Base-by-base conservation (phyloP, 2,329 filamentous ascomycete genomes). In the Cladorrhinum sp. region DNA sequence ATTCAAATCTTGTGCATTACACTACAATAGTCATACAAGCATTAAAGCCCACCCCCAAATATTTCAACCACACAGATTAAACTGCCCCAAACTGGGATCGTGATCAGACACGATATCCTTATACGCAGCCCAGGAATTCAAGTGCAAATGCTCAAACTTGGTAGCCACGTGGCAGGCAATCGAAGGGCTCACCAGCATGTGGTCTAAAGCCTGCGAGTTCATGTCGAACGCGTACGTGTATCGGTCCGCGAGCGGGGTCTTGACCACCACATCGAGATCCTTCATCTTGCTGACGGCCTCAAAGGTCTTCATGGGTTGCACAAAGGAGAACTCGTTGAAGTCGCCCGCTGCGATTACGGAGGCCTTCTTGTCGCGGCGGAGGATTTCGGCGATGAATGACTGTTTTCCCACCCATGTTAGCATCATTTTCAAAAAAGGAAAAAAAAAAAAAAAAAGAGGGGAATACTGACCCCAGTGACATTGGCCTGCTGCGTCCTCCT, bases 151-250 rank as follows among this genome's bases (percentile, higher is more conserved):
- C 77, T 90, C 85, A 65, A 85, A 84, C 67, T 77, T 73, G 16
- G 79, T 64, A 14, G 53, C 73, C 36, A 70, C 71, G 3, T 72
- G 69, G 26, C 55, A 20, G 1, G 70, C 75, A 61, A 88, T 68
- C 55, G 77, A 77, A 24, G 80, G 76, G 69, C 84, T 88, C 60
- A 89, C 80, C 66, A 82, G 90, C 74, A 89, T 84, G 75, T 91
- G 88, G 72, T 91, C 88, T 18, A 91, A 77, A 69, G 87, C 81
- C 76, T 91, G 84, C 61, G 82, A 81, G 73, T 89, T 90, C 80
- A 83, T 84, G 65, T 89, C 87, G 64, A 82, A 91, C 1, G 88
- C 74, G 71, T 91, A 91, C 1, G 86, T 89, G 73, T 91, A 91
- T 9, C 88, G 77, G 77, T 91, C 88, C 24, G 73, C 69, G 1